These are phyloP conservation scores for Malania oleifera DNA, from an alignment of 164 flowering plant species.

Conservation along the genomic window DNA sequence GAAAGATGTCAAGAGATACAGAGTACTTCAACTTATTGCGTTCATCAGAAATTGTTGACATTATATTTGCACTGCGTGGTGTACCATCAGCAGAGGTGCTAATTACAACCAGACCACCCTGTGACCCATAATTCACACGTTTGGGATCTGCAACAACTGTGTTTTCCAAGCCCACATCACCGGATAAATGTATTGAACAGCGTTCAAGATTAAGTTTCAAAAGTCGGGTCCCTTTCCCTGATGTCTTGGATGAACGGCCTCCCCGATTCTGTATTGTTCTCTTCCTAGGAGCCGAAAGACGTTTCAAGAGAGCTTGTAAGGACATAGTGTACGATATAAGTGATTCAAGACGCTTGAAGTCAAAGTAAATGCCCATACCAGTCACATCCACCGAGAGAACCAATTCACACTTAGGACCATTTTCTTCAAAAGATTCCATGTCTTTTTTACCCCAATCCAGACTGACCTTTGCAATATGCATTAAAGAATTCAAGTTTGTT, in stretches of 20 bases:
- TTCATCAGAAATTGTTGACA: conserved; percentile 50
- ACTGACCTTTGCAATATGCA: conserved; percentile 80
- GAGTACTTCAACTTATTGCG: conserved; percentile 52
- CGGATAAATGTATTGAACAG: conserved; percentile 65
- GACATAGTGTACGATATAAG: conserved; percentile 63
- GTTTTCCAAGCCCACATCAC: conserved; percentile 73
- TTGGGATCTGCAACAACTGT: conserved; percentile 76
- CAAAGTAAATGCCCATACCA: conserved; percentile 75
- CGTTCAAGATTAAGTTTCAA: conserved; percentile 77
- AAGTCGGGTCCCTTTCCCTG: conserved; percentile 70
- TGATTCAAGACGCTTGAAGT: conserved; percentile 75
- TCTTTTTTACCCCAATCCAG: conserved; percentile 90
- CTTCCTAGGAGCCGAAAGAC: conserved; percentile 41
- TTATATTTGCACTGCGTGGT: conserved; percentile 65
- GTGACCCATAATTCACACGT: conserved; percentile 94
- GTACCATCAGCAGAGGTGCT: conserved; percentile 80
- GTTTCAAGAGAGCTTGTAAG: conserved; percentile 62
- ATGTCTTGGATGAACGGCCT: conserved; percentile 41
- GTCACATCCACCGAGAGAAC: conserved; percentile 81
- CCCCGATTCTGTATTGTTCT: conserved; percentile 36
- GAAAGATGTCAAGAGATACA: conserved; percentile 73
- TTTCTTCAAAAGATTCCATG: conserved; percentile 55
- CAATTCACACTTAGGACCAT: conserved; percentile 41
- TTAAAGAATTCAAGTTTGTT: conserved; percentile 74
- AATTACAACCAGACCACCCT: conserved; percentile 74